Conservation (phyloP, 108 stramenopile species). For the Cyclostephanos tholiformis region DNA sequence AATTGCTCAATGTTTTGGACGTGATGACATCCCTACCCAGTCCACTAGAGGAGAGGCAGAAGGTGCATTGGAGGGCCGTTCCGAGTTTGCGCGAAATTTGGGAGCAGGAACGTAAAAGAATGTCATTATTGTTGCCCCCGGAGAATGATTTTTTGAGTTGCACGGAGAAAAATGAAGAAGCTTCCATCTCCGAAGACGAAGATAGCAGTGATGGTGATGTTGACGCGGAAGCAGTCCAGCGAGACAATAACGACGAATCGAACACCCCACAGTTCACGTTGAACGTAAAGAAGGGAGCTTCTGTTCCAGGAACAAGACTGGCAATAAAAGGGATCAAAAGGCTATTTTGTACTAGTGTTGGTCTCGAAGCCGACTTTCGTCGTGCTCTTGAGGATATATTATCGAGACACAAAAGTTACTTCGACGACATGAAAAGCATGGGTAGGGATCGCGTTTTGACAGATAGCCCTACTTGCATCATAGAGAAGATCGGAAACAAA, state of each 20-base stretch:
- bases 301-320: constrained; percentile 64
- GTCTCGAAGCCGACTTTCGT: constrained; percentile 70
- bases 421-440: constrained; percentile 37
- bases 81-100: constrained; percentile 88
- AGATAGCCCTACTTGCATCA: background rate
- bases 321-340: constrained; percentile 68
- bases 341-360: constrained; percentile 64
- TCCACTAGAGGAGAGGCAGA: constrained; percentile 55
- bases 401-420: constrained; percentile 31
- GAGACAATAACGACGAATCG: background rate
- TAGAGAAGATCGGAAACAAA: too few species aligned
- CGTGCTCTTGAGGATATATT: constrained; percentile 69
- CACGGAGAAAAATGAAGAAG: constrained; percentile 22
- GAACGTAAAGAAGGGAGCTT: constrained; percentile 67
- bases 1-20: constrained; percentile 67
- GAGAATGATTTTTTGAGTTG: constrained; percentile 75
- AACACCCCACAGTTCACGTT: constrained; percentile 63
- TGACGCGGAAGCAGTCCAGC: constrained; percentile 18
- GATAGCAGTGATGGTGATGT: constrained; percentile 10
- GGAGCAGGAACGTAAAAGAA: constrained; percentile 77
- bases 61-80: constrained; percentile 87
- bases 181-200: constrained; percentile 6
- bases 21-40: constrained; percentile 67
- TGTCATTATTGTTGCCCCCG: constrained; percentile 64
- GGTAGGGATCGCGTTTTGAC: background rate